phyloP scores from a whole-genome alignment of 108 stramenopile genomes.

The Seminavis robusta region DNA sequence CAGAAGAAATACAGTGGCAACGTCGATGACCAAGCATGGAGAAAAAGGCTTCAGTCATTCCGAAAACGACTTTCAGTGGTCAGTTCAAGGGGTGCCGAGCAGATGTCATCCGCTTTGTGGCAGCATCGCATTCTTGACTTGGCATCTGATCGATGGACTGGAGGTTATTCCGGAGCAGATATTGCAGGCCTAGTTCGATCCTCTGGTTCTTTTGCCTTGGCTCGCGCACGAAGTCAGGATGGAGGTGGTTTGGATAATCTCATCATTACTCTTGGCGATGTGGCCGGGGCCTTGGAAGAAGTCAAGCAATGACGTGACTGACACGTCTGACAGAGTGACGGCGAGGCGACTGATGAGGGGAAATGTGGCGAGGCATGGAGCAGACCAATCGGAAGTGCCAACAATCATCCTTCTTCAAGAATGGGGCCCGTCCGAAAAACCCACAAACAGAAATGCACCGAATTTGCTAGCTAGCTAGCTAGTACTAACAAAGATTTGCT shows the following conservation, averaged over 20 bases:
- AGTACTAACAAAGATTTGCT: too few species aligned
- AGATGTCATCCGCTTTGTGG: not conserved
- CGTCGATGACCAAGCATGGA: not conserved
- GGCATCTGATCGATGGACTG: constrained; percentile 56
- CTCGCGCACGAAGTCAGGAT: constrained; percentile 35
- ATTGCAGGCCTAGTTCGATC: constrained; percentile 85
- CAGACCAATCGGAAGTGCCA: too few species aligned
- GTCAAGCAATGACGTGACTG: too few species aligned
- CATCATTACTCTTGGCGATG: constrained; percentile 62
- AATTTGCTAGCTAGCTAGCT: too few species aligned
- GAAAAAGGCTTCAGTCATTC: not conserved
- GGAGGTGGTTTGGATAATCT: constrained; percentile 54
- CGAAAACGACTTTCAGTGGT: not conserved
- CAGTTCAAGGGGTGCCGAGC: not conserved
- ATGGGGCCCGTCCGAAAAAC: too few species aligned
- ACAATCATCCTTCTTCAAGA: too few species aligned
- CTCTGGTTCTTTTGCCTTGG: constrained; percentile 76
- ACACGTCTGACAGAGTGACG: too few species aligned
- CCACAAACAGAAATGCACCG: too few species aligned
- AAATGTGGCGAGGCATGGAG: too few species aligned
- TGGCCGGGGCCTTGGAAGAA: constrained; percentile 51
- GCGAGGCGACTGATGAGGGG: too few species aligned
- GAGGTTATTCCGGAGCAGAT: constrained; percentile 86
- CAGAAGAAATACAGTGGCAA: not conserved
- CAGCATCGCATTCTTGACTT: constrained; percentile 47